phyloP scores from a whole-genome alignment of 257 asterid species.

The Ehretia macrophylla region DNA sequence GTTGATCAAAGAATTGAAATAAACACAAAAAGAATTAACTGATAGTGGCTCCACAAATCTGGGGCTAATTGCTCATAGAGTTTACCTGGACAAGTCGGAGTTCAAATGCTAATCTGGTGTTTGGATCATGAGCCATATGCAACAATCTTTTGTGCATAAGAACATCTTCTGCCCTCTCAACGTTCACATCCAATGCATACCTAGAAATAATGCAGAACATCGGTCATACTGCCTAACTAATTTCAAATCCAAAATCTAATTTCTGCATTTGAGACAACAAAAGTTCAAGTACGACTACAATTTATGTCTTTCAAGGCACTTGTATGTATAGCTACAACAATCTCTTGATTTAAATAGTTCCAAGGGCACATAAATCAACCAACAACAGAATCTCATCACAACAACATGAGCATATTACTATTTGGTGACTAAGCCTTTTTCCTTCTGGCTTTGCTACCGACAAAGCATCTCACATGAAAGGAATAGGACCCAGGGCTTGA shows the following conservation, averaged over 20 bases:
- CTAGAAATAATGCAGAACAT: slow-evolving; percentile 31
- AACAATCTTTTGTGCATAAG: slow-evolving; percentile 78
- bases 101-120: slow-evolving; percentile 74
- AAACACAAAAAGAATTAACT: no score
- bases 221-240: neutral
- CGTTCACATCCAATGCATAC: slow-evolving; percentile 81
- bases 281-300: neutral
- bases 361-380: no score
- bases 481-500: no score
- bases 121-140: slow-evolving; percentile 66
- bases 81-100: slow-evolving; percentile 83
- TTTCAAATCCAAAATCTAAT: slow-evolving; percentile 11
- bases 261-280: neutral
- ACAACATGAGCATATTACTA: no score
- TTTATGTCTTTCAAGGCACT: neutral
- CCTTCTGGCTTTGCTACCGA: no score
- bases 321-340: neutral
- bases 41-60: neutral
- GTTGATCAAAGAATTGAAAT: no score
- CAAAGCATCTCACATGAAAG: no score
- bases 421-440: no score
- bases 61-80: neutral
- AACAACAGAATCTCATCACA: no score
- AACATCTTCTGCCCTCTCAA: slow-evolving; percentile 83
- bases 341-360: no score